Conservation (phyloP, 176 grass and related monocot genomes). For the Oryza nivara region DNA sequence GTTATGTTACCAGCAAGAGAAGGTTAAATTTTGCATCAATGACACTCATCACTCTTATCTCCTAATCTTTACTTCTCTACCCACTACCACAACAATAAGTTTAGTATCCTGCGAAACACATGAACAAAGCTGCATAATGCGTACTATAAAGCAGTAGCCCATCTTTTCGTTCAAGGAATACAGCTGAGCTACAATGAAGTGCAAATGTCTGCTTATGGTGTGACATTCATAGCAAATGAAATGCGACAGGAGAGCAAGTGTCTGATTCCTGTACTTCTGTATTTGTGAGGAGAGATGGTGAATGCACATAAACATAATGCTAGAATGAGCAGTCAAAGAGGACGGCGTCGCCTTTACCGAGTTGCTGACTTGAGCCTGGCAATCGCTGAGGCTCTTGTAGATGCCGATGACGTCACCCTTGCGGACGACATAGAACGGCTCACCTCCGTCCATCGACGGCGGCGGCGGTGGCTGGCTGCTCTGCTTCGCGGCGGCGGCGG, state of each 20-base stretch:
- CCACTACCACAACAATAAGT: neutral
- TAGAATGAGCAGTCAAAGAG: neutral
- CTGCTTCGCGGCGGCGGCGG: conserved; percentile 31
- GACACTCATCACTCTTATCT: neutral
- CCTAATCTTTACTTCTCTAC: neutral
- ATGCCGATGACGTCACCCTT: conserved; percentile 73
- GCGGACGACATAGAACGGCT: conserved; percentile 74
- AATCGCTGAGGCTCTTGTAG: conserved; percentile 74
- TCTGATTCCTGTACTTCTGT: too few relatives aligned
- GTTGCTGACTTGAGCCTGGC: conserved; percentile 81
- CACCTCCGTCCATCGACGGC: conserved; percentile 35
- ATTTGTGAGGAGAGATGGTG: neutral
- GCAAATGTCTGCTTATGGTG: too few relatives aligned
- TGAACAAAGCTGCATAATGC: neutral
- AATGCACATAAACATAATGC: neutral
- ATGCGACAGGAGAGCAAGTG: too few relatives aligned
- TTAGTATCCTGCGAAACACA: neutral
- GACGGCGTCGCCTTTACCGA: conserved; percentile 44
- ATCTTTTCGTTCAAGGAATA: too few relatives aligned
- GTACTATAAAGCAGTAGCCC: too few relatives aligned
- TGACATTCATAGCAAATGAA: too few relatives aligned
- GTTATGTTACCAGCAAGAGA: neutral
- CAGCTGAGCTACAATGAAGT: too few relatives aligned
- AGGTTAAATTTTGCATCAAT: neutral
- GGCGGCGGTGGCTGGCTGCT: conserved; percentile 7